These are phyloP conservation scores for Sistotremastrum niveocremeum DNA, from an alignment of 768 basidiomycete species.

Conservation along the genomic window DNA sequence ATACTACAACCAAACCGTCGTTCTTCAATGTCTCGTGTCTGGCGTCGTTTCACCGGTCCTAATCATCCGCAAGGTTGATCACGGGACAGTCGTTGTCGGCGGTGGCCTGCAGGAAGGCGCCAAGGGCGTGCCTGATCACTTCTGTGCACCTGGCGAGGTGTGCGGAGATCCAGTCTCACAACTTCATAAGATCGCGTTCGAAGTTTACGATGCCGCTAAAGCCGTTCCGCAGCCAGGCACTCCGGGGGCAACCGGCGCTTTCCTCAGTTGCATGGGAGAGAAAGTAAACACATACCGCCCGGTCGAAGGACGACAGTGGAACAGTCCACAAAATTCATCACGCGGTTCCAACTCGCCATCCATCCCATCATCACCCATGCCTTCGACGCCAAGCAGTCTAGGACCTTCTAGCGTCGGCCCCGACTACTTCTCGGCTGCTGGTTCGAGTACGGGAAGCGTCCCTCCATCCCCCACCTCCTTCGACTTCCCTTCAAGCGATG, in stretches of 20 bases:
- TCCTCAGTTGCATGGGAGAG: slow-evolving; percentile 85
- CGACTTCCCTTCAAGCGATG: slow-evolving; percentile 68
- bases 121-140: slow-evolving; percentile 73
- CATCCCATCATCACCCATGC: slow-evolving; percentile 57
- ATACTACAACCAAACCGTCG: slow-evolving; percentile 94
- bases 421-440: slow-evolving; percentile 52
- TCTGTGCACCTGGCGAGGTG: slow-evolving; percentile 71
- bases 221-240: slow-evolving; percentile 62
- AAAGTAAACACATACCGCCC: slow-evolving; percentile 86
- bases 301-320: slow-evolving; percentile 74
- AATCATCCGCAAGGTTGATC: slow-evolving; percentile 89
- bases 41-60: slow-evolving; percentile 89
- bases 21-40: slow-evolving; percentile 86
- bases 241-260: slow-evolving; percentile 66
- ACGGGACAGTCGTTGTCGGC: slow-evolving; percentile 79
- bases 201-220: slow-evolving; percentile 67
- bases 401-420: slow-evolving; percentile 19
- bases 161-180: slow-evolving; percentile 93
- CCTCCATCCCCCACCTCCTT: slow-evolving; percentile 50
- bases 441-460: slow-evolving; percentile 37
- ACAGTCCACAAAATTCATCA: slow-evolving; percentile 24
- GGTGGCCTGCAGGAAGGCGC: slow-evolving; percentile 82
- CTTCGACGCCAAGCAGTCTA: slow-evolving; percentile 42
- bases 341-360: slow-evolving; percentile 19
- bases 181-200: slow-evolving; percentile 89